Evolutionary conservation across 306 rosid genomes (phyloP).

Genomic region (Astragalus membranaceus): DNA sequence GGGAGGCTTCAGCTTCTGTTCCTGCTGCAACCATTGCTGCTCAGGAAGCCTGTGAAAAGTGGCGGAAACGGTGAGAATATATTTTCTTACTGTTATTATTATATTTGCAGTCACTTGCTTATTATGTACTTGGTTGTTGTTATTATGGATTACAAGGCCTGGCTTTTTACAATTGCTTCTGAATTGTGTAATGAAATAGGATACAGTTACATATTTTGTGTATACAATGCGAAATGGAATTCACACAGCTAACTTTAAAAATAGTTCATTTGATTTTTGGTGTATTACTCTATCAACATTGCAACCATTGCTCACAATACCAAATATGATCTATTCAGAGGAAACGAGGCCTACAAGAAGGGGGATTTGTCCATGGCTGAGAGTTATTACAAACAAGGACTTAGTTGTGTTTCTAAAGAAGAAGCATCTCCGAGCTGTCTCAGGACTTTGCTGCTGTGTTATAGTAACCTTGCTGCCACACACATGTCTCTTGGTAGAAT

Average conservation of each 20-base stretch:
- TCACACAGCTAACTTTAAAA: background rate
- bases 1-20: slow-evolving; percentile 40
- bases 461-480: slow-evolving; percentile 97
- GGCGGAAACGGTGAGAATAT: slow-evolving; percentile 76
- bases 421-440: slow-evolving; percentile 73
- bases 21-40: slow-evolving; percentile 43
- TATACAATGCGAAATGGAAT: background rate
- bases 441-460: slow-evolving; percentile 85
- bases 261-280: slow-evolving; percentile 21
- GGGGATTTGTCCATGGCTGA: slow-evolving; percentile 83
- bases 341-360: slow-evolving; percentile 79
- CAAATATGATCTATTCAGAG: slow-evolving; percentile 55
- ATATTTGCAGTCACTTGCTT: background rate
- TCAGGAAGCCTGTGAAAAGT: slow-evolving; percentile 90
- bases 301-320: slow-evolving; percentile 7
- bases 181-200: slow-evolving; percentile 11
- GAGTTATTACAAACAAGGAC: slow-evolving; percentile 75
- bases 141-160: slow-evolving; percentile 1
- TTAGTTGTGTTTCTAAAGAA: slow-evolving; percentile 47
- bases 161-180: slow-evolving; percentile 3
- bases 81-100: slow-evolving; percentile 13
- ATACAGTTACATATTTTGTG: background rate
- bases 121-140: background rate
- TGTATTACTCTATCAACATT: slow-evolving; percentile 1
- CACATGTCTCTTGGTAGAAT: slow-evolving; percentile 88